phyloP scores from a whole-genome alignment of 176 grass and related monocot genomes.

The Poa pratensis region DNA sequence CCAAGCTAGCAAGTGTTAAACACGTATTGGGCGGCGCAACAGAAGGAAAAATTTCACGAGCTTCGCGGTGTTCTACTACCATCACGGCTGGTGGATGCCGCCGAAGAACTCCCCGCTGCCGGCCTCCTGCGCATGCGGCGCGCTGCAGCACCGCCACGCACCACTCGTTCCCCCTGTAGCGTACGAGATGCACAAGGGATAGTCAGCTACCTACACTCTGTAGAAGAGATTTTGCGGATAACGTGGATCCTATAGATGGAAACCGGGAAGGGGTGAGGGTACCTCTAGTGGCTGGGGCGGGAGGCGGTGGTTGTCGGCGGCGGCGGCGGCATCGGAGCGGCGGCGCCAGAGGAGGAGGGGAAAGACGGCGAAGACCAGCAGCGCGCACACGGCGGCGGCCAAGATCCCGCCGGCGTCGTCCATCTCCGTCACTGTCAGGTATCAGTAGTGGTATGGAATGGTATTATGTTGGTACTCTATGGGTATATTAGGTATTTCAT shows the following conservation, averaged over 20 bases:
- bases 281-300: slow-evolving; percentile 63
- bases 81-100: slow-evolving; percentile 62
- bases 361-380: slow-evolving; percentile 59
- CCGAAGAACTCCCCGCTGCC: slow-evolving; percentile 55
- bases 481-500: too few species aligned
- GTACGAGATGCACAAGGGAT: neutral
- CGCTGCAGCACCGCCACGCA: slow-evolving; percentile 46
- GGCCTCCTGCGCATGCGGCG: slow-evolving; percentile 84
- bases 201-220: neutral
- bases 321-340: slow-evolving; percentile 51
- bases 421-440: slow-evolving; percentile 55
- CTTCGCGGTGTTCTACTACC: slow-evolving; percentile 30
- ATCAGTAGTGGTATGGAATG: too few species aligned
- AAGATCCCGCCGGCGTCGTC: slow-evolving; percentile 63
- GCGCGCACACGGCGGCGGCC: slow-evolving; percentile 57
- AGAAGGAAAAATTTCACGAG: neutral
- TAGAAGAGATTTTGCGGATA: neutral
- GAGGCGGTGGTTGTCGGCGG: slow-evolving; percentile 49
- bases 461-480: too few species aligned
- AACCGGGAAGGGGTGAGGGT: neutral
- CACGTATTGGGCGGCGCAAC: neutral
- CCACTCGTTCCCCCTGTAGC: slow-evolving; percentile 69
- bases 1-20: slow-evolving; percentile 16
- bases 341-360: slow-evolving; percentile 81
- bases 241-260: neutral